Conservation (phyloP, 2,329 filamentous ascomycete genomes). For the Aspergillus pseudoviridinutans region DNA sequence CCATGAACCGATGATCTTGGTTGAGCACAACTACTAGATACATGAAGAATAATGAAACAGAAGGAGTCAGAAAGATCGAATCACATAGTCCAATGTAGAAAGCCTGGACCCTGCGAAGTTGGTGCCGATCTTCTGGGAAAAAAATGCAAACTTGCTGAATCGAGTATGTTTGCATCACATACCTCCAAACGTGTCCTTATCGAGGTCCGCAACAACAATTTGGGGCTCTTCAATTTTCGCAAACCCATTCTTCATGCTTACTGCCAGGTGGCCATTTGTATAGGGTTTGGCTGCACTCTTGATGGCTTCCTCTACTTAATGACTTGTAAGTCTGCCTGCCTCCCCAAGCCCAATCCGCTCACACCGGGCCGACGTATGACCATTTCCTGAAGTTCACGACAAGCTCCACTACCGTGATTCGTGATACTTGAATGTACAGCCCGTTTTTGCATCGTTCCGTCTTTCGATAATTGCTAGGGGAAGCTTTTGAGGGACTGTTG, state of each 20-base stretch:
- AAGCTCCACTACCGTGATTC: background rate
- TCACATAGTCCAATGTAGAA: background rate
- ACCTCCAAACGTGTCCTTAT: constrained; percentile 23
- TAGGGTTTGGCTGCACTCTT: constrained; percentile 20
- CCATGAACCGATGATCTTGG: background rate
- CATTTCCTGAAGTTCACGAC: constrained; percentile 1
- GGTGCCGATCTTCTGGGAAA: constrained; percentile 6
- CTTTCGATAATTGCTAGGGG: background rate
- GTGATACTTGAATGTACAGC: background rate
- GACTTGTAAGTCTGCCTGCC: background rate
- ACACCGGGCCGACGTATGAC: background rate
- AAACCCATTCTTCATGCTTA: constrained; percentile 13
- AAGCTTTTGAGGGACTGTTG: background rate
- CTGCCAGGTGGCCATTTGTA: constrained; percentile 32
- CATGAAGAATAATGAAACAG: background rate
- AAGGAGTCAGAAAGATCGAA: background rate
- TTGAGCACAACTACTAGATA: background rate
- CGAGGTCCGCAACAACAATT: constrained; percentile 5
- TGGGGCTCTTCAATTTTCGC: constrained; percentile 7
- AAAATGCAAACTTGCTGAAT: constrained; percentile 15
- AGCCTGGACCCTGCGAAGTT: background rate
- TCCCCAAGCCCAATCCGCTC: background rate
- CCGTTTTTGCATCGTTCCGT: background rate
- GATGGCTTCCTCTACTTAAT: constrained; percentile 23
- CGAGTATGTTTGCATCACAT: constrained; percentile 10